A percentile compares a stretch with the other conserved stretches of the same genome.
These are phyloP conservation scores for Backusella psychrophila DNA, from an alignment of 192 early-diverging fungal species.

Conservation along the genomic window DNA sequence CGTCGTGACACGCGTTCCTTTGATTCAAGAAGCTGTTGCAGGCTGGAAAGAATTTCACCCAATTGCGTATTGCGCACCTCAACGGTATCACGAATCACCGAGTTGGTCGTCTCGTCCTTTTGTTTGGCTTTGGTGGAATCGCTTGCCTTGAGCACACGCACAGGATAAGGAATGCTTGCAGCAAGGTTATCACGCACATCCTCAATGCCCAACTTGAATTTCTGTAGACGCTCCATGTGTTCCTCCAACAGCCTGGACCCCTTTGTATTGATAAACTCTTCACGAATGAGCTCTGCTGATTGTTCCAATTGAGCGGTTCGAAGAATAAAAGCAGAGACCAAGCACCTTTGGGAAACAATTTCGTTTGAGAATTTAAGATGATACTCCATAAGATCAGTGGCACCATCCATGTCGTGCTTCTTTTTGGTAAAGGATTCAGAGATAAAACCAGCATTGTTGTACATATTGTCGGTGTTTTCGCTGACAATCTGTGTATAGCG, in stretches of 20 bases:
- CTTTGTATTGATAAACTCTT: conserved; percentile 24
- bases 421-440: conserved; percentile 14
- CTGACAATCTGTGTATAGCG: background rate
- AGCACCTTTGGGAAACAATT: conserved; percentile 20
- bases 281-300: conserved; percentile 21
- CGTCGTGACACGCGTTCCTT: conserved; percentile 33
- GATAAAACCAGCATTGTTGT: background rate
- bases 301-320: conserved; percentile 24
- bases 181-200: conserved; percentile 8
- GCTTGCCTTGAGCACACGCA: background rate
- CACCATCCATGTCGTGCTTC: conserved; percentile 1
- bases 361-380: conserved; percentile 23
- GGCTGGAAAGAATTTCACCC: conserved; percentile 16
- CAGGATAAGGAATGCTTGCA: conserved; percentile 15
- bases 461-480: background rate
- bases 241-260: conserved; percentile 1
- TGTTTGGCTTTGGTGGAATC: conserved; percentile 3
- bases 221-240: conserved; percentile 14
- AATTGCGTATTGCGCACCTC: conserved; percentile 13
- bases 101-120: conserved; percentile 26
- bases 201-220: conserved; percentile 20
- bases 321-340: conserved; percentile 18
- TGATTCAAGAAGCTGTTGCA: conserved; percentile 21
- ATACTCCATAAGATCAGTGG: background rate
- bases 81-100: conserved; percentile 25